Conservation (phyloP, 2,329 filamentous ascomycete species). For the Colletotrichum eremochloae region DNA sequence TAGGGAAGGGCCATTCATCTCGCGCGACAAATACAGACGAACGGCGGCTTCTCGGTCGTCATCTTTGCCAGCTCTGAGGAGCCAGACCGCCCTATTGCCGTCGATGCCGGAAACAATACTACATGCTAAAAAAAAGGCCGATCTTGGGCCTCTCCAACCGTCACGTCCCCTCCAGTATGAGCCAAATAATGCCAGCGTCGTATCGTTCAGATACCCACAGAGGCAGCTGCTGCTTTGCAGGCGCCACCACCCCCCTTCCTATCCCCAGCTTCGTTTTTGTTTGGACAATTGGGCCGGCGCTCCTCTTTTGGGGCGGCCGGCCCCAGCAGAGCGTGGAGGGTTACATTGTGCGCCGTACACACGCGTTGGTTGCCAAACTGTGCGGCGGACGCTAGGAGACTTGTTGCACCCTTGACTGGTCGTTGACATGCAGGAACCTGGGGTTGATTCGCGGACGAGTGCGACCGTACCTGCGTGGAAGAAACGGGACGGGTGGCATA, state of each 20-base stretch:
- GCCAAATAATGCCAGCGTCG: constrained; percentile 20
- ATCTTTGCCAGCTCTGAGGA: neutral
- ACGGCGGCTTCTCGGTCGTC: neutral
- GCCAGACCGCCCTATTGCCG: constrained; percentile 9
- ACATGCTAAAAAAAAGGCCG: neutral
- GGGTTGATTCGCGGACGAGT: constrained; percentile 12
- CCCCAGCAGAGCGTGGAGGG: constrained; percentile 30
- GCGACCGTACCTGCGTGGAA: constrained; percentile 21
- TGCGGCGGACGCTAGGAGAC: constrained; percentile 27
- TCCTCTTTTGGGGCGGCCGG: neutral
- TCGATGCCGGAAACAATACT: neutral
- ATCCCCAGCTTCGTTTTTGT: constrained; percentile 17
- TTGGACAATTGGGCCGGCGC: constrained; percentile 26
- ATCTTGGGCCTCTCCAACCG: neutral
- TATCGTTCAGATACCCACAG: constrained; percentile 6
- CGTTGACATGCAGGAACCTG: constrained; percentile 28
- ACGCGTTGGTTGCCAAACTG: neutral
- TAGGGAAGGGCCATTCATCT: neutral
- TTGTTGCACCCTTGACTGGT: constrained; percentile 27
- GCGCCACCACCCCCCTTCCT: neutral
- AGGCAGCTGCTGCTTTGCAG: neutral
- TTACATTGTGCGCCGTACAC: constrained; percentile 21
- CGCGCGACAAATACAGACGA: too few species aligned
- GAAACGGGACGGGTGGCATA: constrained; percentile 20
- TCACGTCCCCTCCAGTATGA: constrained; percentile 1